Percentiles rank a stretch among this genome's conserved stretches.
Conservation (phyloP, 2,329 filamentous ascomycete genomes). For the Botrytis deweyae region DNA sequence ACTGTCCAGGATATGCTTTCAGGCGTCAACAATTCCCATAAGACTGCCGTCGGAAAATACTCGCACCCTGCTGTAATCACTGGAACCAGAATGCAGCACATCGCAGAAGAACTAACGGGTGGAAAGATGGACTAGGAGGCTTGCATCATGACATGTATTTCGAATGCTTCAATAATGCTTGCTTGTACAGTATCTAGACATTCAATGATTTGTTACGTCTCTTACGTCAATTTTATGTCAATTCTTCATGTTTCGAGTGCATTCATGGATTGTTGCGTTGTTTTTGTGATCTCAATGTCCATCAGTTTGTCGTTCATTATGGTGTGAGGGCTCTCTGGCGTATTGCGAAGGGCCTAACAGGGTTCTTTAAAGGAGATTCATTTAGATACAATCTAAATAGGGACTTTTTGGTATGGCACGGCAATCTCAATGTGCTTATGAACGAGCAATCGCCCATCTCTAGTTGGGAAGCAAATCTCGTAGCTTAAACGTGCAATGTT, state of each 20-base stretch:
- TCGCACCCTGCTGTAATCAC: conserved; percentile 42
- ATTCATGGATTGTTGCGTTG: neutral
- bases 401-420: neutral
- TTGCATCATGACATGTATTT: conserved; percentile 4
- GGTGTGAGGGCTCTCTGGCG: neutral
- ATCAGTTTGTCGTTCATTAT: neutral
- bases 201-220: neutral
- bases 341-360: neutral
- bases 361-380: neutral
- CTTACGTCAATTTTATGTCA: neutral
- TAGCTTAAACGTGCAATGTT: neutral
- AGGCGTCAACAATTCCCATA: conserved; percentile 37
- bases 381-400: neutral
- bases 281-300: neutral
- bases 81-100: conserved; percentile 58
- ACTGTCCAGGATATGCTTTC: conserved; percentile 50
- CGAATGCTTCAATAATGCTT: neutral
- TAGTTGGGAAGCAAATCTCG: neutral
- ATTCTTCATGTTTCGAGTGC: neutral
- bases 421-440: neutral
- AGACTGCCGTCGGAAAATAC: conserved; percentile 40
- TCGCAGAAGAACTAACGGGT: conserved; percentile 67
- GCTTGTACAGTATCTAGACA: conserved; percentile 5
- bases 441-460: neutral
- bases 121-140: conserved; percentile 51